Conservation (phyloP, 148 eudicot genomes). For the Tetragonia tetragonoides region DNA sequence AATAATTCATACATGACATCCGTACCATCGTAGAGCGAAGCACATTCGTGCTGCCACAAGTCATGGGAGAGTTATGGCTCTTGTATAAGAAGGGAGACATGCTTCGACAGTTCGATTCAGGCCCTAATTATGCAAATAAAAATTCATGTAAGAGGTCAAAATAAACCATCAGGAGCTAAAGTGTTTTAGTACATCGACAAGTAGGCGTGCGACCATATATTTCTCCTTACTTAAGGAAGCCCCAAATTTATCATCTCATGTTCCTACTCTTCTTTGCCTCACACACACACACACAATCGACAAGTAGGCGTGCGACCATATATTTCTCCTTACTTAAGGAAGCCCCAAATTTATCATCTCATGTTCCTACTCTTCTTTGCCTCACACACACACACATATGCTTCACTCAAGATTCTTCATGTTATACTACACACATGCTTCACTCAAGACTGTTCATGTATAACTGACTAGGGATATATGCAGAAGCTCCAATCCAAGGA, state of each 20-base stretch:
- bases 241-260: background rate
- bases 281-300: background rate
- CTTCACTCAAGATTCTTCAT: background rate
- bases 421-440: background rate
- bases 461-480: background rate
- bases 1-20: slow-evolving; percentile 9
- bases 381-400: too few species aligned
- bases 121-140: slow-evolving; percentile 30
- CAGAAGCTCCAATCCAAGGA: background rate
- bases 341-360: background rate
- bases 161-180: background rate
- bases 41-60: slow-evolving; percentile 35
- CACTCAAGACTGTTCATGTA: background rate
- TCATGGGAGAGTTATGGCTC: slow-evolving; percentile 31
- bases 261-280: background rate
- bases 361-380: background rate
- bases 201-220: background rate
- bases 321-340: background rate
- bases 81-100: slow-evolving; percentile 37
- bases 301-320: background rate
- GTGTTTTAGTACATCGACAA: background rate
- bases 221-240: background rate
- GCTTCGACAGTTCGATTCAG: slow-evolving; percentile 26
- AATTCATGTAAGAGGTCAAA: slow-evolving; percentile 5
- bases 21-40: slow-evolving; percentile 45